Evolutionary conservation across 495 filamentous ascomycete genomes (phyloP).

Genomic region (Penicillium malachiteum): DNA sequence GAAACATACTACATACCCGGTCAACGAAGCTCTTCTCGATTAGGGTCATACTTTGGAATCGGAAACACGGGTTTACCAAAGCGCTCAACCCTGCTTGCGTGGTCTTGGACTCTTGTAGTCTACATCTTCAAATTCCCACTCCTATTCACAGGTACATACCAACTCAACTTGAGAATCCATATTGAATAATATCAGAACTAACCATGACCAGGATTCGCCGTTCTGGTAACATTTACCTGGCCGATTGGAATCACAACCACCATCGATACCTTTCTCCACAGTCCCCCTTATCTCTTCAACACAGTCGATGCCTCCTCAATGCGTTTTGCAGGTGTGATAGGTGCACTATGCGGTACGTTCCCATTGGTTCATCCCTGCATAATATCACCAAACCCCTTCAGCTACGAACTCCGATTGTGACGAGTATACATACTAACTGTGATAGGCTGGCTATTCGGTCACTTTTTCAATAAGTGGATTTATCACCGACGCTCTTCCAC

Average conservation of each 20-base stretch:
- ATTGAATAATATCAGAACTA: neutral
- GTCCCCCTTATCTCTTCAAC: conserved; percentile 39
- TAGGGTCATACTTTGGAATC: conserved; percentile 50
- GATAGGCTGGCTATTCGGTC: conserved; percentile 31
- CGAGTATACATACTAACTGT: no score
- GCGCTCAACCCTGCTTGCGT: conserved; percentile 18
- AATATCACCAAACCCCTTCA: neutral
- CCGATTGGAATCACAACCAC: conserved; percentile 42
- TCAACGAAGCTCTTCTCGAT: conserved; percentile 12
- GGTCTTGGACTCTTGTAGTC: conserved; percentile 24
- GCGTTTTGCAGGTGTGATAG: conserved; percentile 40
- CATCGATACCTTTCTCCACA: conserved; percentile 36
- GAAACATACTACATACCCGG: conserved; percentile 47
- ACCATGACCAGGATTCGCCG: conserved; percentile 17
- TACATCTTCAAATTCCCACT: conserved; percentile 38
- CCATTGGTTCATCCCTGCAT: no score
- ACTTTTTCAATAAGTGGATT: conserved; percentile 39
- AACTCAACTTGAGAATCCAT: neutral
- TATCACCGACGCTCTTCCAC: conserved; percentile 27
- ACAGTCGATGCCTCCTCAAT: conserved; percentile 37
- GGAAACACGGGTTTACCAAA: conserved; percentile 38
- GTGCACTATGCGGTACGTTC: conserved; percentile 29
- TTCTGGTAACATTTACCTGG: conserved; percentile 39
- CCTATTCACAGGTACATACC: conserved; percentile 25
- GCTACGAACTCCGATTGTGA: neutral